phyloP scores from a whole-genome alignment of 768 basidiomycete genomes.

The Boletus pseudo-olivaceus region DNA sequence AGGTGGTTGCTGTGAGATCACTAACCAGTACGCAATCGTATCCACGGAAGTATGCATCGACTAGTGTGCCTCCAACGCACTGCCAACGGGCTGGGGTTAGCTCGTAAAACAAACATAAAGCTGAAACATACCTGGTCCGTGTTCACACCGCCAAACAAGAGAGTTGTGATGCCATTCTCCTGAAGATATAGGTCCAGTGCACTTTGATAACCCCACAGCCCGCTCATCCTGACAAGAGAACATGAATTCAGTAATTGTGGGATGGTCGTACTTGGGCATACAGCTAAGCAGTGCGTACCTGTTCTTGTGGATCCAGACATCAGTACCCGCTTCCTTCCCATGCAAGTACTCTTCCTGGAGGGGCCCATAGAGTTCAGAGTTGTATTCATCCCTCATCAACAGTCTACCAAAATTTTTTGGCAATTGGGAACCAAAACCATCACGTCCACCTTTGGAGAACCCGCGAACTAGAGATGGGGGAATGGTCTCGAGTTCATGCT shows the following conservation, averaged over 20 bases:
- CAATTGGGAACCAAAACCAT: conserved; percentile 54
- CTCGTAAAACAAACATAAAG: neutral
- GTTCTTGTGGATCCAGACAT: conserved; percentile 74
- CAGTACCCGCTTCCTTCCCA: conserved; percentile 52
- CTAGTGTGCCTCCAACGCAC: conserved; percentile 64
- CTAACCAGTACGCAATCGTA: conserved; percentile 59
- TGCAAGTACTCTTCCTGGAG: conserved; percentile 52
- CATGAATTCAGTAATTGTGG: neutral
- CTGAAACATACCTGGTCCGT: conserved; percentile 50
- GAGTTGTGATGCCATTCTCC: conserved; percentile 58
- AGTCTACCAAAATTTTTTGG: conserved; percentile 52
- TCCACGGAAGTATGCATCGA: conserved; percentile 61
- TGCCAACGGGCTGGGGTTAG: conserved; percentile 17
- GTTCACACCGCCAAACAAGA: conserved; percentile 65
- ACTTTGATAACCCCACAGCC: conserved; percentile 62
- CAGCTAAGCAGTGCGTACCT: conserved; percentile 32
- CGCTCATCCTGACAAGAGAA: conserved; percentile 49
- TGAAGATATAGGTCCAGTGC: conserved; percentile 59
- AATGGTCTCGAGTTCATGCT: conserved; percentile 57
- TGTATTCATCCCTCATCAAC: conserved; percentile 54
- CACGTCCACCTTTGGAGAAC: conserved; percentile 45
- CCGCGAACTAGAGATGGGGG: conserved; percentile 58
- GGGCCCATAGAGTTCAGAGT: conserved; percentile 62
- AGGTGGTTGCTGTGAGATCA: conserved; percentile 62
- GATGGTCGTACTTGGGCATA: neutral